Evolutionary conservation across 116 monocot species (phyloP).

Genomic region (Iris pallida): DNA sequence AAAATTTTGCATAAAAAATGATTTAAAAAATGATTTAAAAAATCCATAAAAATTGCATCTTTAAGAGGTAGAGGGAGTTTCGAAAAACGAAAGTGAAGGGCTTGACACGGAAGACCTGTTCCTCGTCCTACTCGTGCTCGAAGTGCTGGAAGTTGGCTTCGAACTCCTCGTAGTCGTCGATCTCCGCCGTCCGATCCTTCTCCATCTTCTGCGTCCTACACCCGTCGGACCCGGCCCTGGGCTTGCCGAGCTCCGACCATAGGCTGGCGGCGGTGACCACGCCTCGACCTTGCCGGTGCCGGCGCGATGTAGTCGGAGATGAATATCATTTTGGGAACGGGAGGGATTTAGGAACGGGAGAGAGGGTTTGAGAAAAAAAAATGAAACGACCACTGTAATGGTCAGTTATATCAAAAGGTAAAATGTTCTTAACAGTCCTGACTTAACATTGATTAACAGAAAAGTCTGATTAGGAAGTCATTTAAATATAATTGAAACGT

Average conservation of each 20-base stretch:
- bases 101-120: too few species aligned
- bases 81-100: conserved; percentile 8
- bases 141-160: conserved; percentile 37
- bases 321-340: too few species aligned
- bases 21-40: too few species aligned
- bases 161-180: conserved; percentile 21
- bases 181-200: conserved; percentile 1
- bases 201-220: background rate
- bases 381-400: too few species aligned
- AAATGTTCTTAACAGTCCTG: too few species aligned
- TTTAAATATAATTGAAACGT: too few species aligned
- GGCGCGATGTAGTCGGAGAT: conserved; percentile 19
- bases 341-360: too few species aligned
- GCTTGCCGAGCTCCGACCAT: conserved; percentile 20
- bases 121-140: conserved; percentile 13
- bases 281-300: conserved; percentile 1
- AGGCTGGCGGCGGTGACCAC: conserved; percentile 8
- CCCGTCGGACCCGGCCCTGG: too few species aligned
- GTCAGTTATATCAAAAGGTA: too few species aligned
- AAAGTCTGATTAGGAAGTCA: too few species aligned
- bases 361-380: too few species aligned
- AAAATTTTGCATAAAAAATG: background rate
- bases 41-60: conserved; percentile 11
- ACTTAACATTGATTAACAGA: too few species aligned
- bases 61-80: background rate